Evolutionary conservation across 2,329 filamentous ascomycete species (phyloP).

Genomic region (Ceratocystis diversiconidia): DNA sequence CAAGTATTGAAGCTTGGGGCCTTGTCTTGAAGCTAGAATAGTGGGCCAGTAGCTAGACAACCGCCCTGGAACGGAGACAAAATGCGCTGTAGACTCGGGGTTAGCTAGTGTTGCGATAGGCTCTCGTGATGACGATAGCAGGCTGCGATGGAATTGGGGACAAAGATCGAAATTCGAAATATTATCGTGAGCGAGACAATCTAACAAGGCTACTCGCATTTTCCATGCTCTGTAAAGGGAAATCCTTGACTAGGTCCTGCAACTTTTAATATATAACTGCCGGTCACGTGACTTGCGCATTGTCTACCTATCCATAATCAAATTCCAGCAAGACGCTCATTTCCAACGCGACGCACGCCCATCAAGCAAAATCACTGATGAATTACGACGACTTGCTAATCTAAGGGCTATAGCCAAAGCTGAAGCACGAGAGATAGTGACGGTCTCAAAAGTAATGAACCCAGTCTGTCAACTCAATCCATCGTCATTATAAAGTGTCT

Average conservation of each 20-base stretch:
- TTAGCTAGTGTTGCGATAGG: neutral
- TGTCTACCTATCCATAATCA: neutral
- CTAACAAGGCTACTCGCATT: too few species aligned
- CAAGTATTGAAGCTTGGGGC: neutral
- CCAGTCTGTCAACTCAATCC: neutral
- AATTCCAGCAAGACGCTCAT: neutral
- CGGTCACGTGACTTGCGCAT: neutral
- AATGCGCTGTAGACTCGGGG: neutral
- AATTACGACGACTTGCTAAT: slow-evolving; percentile 1
- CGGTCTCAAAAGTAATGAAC: neutral
- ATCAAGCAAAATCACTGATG: neutral
- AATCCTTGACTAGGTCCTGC: neutral
- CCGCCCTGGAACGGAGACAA: neutral
- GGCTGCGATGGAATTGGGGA: too few species aligned
- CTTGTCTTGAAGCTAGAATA: neutral
- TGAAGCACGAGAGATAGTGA: neutral
- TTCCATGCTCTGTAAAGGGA: neutral
- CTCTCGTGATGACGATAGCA: neutral
- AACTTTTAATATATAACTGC: neutral
- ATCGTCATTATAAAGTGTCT: neutral
- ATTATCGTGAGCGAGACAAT: too few species aligned
- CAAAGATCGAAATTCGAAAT: too few species aligned
- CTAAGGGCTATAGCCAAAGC: neutral
- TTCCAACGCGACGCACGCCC: neutral
- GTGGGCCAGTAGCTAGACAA: neutral